Base-by-base conservation (phyloP, 2,329 filamentous ascomycete species). In the Phoma sp. region DNA sequence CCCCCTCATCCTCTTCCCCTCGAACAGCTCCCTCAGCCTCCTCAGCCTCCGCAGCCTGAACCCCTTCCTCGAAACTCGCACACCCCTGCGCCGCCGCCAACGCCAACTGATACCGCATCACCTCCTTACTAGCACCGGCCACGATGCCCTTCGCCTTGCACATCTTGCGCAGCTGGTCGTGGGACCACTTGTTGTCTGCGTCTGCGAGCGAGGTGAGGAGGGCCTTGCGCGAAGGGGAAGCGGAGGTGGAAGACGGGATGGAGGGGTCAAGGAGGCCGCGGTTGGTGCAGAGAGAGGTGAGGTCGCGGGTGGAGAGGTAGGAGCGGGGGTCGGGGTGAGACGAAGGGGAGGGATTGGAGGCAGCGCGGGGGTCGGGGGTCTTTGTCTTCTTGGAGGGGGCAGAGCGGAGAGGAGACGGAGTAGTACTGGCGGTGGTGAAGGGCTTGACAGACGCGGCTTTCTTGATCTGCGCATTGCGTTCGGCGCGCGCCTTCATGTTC, bases 81-180 rank as follows among this genome's bases (percentile, higher is more conserved):
- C 48, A 69, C 30, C 10, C 32, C 43, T 59, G 52, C 2, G 67
- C 68, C 18, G 62, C 64, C 14, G 46, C 53, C 23, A 67, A 44
- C 2, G 71, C 70, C 23, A 74, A 52, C 52, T 65, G 60, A 27
- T 67, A 66, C 37, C 52, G 56, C 55, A 72, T 61, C 44, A 61
- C 50, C 7, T 50, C 22, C 59, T 71, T 73, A 29, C 24, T 67
- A 14, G 60, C 62, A 11, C 58, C 55, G 4, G 43, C 43, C 11
- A 55, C 64, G 30, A 73, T 50, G 23, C 64, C 65, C 53, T 64
- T 65, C 6, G 55, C 30, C 23, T 52, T 55, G 44, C 64, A 66
- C 62, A 65, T 63, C 29, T 57, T 61, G 56, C 59, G 59, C 10
- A 74, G 59, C 11, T 69, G 56, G 5, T 42, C 44, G 8, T 56